Base-by-base conservation (phyloP, 2,329 filamentous ascomycete species). In the Colletotrichum godetiae region DNA sequence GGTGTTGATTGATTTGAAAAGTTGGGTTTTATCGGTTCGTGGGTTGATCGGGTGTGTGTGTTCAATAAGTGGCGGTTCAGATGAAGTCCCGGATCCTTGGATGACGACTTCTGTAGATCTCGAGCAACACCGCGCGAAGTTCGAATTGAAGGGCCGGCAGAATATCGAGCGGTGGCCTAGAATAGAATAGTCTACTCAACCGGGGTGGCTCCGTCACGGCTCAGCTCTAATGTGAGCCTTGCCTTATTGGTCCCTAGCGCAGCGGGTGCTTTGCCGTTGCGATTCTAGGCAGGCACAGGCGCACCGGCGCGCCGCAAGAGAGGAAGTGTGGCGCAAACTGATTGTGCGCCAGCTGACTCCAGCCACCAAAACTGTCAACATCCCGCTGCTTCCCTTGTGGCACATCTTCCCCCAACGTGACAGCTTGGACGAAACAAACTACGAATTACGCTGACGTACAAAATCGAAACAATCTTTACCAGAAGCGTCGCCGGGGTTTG, bases 111-210 rank as follows among this genome's bases (percentile, higher is more conserved):
- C 27, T 31, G 7, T 33, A 46, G 60, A 8, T 27, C 49, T 63
- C 27, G 22, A 63, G 42, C 46, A 33, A 46, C 42, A 6, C 31
- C n/a, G 24, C n/a, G n/a, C 35, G 22, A 63, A 64, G 31, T 49
- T 64, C 61, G 33, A 57, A 35, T 42, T 35, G 19, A 24, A n/a
- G 29, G 12, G 35, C 35, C 46, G 68, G 68, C 68, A 72, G 46
- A 67, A 72, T 27, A 10, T 10, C 22, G 35, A 49, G 68, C 68
- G 68, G 68, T 67, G 58, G 27, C 13, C 13, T 22, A 5, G 4
- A 11, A 1, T 3, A 8, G 24, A 19, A 11, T 63, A 63, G 29
- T 5, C 5, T 1, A 0, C 0, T 5, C 0, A 2, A 33, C 60
- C 46, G 27, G 60, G 60, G 5, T 33, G 37, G 37, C 37, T 42